Evolutionary conservation across 352 stramenopile species (phyloP).

Genomic region (Phytophthora pisi): DNA sequence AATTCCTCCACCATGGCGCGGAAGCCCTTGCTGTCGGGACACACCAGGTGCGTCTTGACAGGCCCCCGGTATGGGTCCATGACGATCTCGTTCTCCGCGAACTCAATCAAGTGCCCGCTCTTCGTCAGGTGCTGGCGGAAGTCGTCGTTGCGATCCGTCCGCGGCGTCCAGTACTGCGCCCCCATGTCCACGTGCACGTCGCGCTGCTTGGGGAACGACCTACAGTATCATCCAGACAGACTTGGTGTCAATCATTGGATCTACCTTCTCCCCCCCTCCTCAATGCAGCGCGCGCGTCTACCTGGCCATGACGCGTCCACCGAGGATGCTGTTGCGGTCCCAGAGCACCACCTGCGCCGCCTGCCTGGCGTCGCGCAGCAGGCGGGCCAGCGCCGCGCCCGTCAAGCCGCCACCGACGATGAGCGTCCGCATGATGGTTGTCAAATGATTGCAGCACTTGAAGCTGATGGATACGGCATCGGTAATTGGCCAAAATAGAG

Average conservation of each 20-base stretch:
- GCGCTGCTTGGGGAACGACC: slow-evolving; percentile 66
- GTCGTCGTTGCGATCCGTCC: slow-evolving; percentile 56
- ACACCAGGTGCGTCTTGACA: slow-evolving; percentile 46
- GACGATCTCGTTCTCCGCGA: slow-evolving; percentile 55
- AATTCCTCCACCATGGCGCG: slow-evolving; percentile 60
- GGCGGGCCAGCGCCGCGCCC: slow-evolving; percentile 50
- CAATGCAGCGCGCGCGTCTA: slow-evolving; percentile 6
- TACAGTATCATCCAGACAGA: slow-evolving; percentile 5
- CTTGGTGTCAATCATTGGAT: not conserved
- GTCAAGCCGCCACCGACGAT: slow-evolving; percentile 73
- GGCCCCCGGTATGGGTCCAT: slow-evolving; percentile 50
- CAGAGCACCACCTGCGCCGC: slow-evolving; percentile 58
- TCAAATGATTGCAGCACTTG: slow-evolving; percentile 24
- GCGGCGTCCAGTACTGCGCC: slow-evolving; percentile 70
- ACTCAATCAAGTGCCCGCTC: slow-evolving; percentile 42
- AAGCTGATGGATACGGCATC: slow-evolving; percentile 18
- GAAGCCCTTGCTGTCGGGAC: slow-evolving; percentile 50
- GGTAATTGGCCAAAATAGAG: slow-evolving; percentile 26
- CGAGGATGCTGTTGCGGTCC: slow-evolving; percentile 75
- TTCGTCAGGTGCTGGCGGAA: slow-evolving; percentile 44
- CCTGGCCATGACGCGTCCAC: slow-evolving; percentile 73
- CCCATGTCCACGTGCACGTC: slow-evolving; percentile 67
- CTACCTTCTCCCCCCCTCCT: not conserved
- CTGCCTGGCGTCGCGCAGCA: slow-evolving; percentile 57
- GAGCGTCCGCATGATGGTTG: slow-evolving; percentile 39